Percentiles rank a stretch among this genome's conserved stretches.
These are phyloP conservation scores for Wickerhamiella galacta DNA, from an alignment of 805 yeast species.

Conservation along the genomic window DNA sequence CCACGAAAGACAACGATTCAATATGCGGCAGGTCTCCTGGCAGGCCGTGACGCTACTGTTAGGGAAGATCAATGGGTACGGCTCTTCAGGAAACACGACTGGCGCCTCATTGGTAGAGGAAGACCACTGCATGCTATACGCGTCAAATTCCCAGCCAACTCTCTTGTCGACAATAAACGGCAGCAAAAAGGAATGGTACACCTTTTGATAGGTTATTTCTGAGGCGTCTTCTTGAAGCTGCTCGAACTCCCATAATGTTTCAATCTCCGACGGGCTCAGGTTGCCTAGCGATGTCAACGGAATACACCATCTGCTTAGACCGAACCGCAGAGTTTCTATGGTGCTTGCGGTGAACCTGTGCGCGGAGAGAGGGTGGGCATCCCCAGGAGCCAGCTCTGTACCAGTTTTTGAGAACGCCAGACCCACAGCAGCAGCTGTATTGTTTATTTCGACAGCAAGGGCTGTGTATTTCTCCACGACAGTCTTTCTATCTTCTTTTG, in stretches of 20 bases:
- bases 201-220: slow-evolving; percentile 17
- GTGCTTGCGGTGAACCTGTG: too few relatives aligned
- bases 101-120: slow-evolving; percentile 1
- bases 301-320: slow-evolving; percentile 16
- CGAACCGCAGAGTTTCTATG: neutral
- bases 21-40: slow-evolving; percentile 5
- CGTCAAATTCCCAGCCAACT: slow-evolving; percentile 15
- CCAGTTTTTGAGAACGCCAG: too few relatives aligned
- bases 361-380: too few relatives aligned
- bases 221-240: slow-evolving; percentile 11
- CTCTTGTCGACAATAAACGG: slow-evolving; percentile 16
- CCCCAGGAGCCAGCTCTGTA: too few relatives aligned
- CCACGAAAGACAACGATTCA: slow-evolving; percentile 10
- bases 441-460: too few relatives aligned
- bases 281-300: slow-evolving; percentile 24
- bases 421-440: too few relatives aligned
- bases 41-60: slow-evolving; percentile 6
- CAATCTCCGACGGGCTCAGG: slow-evolving; percentile 19
- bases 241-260: slow-evolving; percentile 23
- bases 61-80: too few relatives aligned
- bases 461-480: too few relatives aligned
- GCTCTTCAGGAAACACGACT: neutral
- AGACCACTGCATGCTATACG: neutral
- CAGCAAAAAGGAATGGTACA: slow-evolving; percentile 21
- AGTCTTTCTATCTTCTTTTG: too few relatives aligned